Conservation (phyloP, 2,329 filamentous ascomycete genomes). For the Dothiorella sarmentorum region DNA sequence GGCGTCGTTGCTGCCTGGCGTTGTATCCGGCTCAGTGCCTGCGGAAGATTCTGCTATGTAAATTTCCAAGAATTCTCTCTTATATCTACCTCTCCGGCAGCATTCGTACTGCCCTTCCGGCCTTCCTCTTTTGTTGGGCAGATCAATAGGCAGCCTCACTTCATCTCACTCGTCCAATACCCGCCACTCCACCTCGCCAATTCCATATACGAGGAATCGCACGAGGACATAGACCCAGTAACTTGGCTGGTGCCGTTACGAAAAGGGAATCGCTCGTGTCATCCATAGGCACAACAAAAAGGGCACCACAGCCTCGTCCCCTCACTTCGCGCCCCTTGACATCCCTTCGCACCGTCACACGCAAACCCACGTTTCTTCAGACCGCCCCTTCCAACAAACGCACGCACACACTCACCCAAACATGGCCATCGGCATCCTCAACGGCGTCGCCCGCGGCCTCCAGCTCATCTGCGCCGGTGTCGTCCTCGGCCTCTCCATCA, state of each 20-base stretch:
- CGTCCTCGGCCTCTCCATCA: conserved; percentile 28
- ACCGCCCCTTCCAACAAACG: neutral
- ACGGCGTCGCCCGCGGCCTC: neutral
- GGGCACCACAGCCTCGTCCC: neutral
- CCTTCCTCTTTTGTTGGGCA: neutral
- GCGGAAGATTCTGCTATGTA: neutral
- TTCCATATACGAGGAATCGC: neutral
- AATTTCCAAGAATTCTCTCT: neutral
- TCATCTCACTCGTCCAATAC: neutral
- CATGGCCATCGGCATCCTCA: neutral
- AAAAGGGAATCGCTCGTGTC: neutral
- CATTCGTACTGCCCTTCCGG: neutral
- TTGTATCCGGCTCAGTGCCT: neutral
- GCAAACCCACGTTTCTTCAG: neutral
- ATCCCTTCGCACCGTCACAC: neutral
- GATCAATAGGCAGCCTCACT: neutral
- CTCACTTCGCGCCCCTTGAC: neutral
- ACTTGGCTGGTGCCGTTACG: neutral
- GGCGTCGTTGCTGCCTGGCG: neutral
- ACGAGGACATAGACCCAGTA: neutral
- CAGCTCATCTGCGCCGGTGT: conserved; percentile 27
- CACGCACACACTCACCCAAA: neutral
- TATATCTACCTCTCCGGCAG: neutral
- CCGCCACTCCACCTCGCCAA: neutral
- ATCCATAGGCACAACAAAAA: neutral